Base-by-base conservation (phyloP, 768 basidiomycete genomes). In the Suillus occidentalis region DNA sequence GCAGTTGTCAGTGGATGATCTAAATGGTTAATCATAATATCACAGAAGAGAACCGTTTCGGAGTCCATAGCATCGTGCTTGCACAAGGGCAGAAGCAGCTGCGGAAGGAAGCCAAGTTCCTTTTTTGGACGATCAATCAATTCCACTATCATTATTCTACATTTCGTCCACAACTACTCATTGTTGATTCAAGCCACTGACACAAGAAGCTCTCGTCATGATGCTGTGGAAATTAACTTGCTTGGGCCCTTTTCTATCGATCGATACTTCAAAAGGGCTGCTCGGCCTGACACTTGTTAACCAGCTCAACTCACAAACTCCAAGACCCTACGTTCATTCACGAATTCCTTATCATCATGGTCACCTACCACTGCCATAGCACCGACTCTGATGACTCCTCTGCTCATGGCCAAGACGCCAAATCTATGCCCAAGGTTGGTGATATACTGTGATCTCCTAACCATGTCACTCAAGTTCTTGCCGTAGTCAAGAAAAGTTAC, bases 61-160 rank as follows among this genome's bases (percentile, higher is more conserved):
- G n/a, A n/a, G n/a, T n/a, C n/a, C n/a, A n/a, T n/a, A n/a, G n/a
- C n/a, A n/a, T n/a, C n/a, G n/a, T n/a, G n/a, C n/a, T n/a, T n/a
- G n/a, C n/a, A n/a, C n/a, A n/a, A n/a, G n/a, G n/a, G n/a, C n/a
- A n/a, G n/a, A n/a, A n/a, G n/a, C n/a, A n/a, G n/a, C n/a, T n/a
- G n/a, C n/a, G n/a, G n/a, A n/a, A n/a, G n/a, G 14, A 71, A 70
- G 61, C 58, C 12, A 22, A 62, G 55, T 63, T 52, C 65, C 47
- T 68, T 50, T 55, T 60, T 60, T 65, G 68, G 74, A 67, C 10
- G 25, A 39, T 39, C n/a, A 18, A 39, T 39, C 14, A 55, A n/a
- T 28, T 13, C 52, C 53, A 36, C 53, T n/a, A 55, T 55, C 22
- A 49, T 49, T 49, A n/a, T 45, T 49, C 22, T 22, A 49, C 47